Evolutionary conservation across 805 yeast species (phyloP), one percentile per base, ranked within the genome.

Genomic region (Osmozyma mogii): DNA sequence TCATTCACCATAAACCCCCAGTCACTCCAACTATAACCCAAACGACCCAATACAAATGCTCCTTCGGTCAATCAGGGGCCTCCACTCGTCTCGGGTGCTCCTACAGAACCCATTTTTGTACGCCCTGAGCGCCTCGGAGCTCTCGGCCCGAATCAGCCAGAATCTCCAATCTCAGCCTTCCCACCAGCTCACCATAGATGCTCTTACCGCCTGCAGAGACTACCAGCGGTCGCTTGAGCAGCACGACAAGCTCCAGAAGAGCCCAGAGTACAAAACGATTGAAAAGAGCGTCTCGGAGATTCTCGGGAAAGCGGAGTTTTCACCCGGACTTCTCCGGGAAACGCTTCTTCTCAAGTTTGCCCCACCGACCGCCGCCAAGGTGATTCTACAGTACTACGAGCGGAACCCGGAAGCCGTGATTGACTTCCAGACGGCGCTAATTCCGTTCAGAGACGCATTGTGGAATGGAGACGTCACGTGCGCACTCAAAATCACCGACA

Each of bases 391-490:
- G 7, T 12, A 14, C 6, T 47, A 35, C 19, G 35, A 6, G 15
- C 19, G 13, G 9, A 8, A 15, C 8, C 16, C 28, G 24, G 12
- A 24, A 12, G n/a, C 35, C 3, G 31, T 31, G 21, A 58, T 75
- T 7, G 58, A 56, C 7, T 51, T 54, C 28, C 48, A 52, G 1
- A 45, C 55, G 1, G 75, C 79, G 3, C 60, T 77, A 58, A 67
- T 80, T n/a, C 82, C 87, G 3, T 70, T 81, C 36, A 50, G 88
- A 12, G 50, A 65, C 24, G 61, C 75, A n/a, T 49, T 80, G 2
- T 76, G 64, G 53, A 62, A 71, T 37, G 80, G 74, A 1, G 74
- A 78, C 28, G 61, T 77, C 35, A 60, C 64, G 16, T 58, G 61
- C 24, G 84, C 87, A 0, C 50, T 79, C 22, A 61, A 62, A 27